Base-by-base conservation (phyloP, 345 rosid genomes). In the Draba incana region DNA sequence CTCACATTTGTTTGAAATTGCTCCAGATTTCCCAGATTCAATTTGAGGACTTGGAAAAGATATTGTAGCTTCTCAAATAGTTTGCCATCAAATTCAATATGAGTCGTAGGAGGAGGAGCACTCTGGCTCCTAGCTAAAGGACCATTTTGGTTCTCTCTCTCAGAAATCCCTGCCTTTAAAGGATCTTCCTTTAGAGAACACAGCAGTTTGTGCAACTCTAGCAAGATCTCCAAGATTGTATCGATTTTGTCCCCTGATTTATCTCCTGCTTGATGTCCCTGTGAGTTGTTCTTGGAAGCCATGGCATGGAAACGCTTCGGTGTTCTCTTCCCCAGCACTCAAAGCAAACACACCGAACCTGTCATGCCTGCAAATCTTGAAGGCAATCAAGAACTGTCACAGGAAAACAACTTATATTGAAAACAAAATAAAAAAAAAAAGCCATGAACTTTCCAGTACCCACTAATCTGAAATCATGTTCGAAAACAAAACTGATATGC, bases 1-100 rank as follows among this genome's bases (percentile, higher is more conserved):
- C 37, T 25, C 24, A 60, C 6, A 27, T 14, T 44, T 27, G 13
- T 44, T 8, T 24, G 51, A 60, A 44, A 10, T 14, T 43, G 65
- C 39, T 44, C 51, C 65, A 60, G 52, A 14, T 44, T 60, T 44
- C 25, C 51, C 13, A 60, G 65, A n/a, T 60, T 60, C 65, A 8
- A 0, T 24, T 28, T 60, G 15, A 60, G 65, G 4, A 4, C 16
- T 0, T 5, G 52, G 65, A 60, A 10, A 28, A 9, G 25, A 28
- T 60, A 8, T 5, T 27, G 20, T 28, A 60, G 51, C 65, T 51
- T 60, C 39, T 2, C 13, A 16, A 43, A 43, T 51, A 60, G 39
- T 28, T 16, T 10, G 13, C 4, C 39, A 44, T 60, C 38, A 13
- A 59, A 28, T 11, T 27, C 7, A 43, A n/a, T 37, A 60, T 8